phyloP scores from a whole-genome alignment of 2,329 filamentous ascomycete genomes.

The Cryphonectria japonica region DNA sequence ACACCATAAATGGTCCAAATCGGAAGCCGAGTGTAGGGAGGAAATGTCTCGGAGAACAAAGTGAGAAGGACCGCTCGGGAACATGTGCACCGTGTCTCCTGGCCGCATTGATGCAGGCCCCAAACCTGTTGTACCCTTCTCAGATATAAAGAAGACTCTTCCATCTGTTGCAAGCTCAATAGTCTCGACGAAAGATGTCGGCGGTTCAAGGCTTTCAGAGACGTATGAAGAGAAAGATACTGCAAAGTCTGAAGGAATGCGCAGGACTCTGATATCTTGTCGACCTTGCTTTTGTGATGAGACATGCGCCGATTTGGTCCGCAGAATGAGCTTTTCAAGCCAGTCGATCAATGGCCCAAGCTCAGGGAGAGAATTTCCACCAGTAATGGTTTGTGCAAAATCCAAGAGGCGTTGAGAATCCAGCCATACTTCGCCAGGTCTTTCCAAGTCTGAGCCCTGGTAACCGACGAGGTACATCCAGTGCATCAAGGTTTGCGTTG shows the following conservation, averaged over 20 bases:
- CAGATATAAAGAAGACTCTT: slow-evolving; percentile 11
- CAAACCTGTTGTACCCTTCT: not conserved
- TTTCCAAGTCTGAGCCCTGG: not conserved
- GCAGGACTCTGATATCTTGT: not conserved
- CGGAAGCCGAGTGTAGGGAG: not conserved
- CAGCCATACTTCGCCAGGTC: not conserved
- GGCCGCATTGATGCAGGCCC: slow-evolving; percentile 11
- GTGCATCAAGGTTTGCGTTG: not conserved
- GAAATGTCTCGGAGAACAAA: slow-evolving; percentile 9
- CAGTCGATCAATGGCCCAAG: not conserved
- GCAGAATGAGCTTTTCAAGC: not conserved
- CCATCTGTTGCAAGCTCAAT: slow-evolving; percentile 19
- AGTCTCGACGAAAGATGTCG: not conserved
- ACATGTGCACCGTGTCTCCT: slow-evolving; percentile 5
- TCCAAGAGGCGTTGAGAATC: not conserved
- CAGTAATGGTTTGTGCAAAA: slow-evolving; percentile 11
- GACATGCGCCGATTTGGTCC: not conserved
- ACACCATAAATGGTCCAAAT: not conserved
- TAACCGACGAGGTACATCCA: not conserved
- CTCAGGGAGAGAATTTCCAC: not conserved
- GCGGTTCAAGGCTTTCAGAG: not conserved
- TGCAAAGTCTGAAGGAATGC: not conserved
- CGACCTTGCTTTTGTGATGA: not conserved
- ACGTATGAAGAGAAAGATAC: not conserved
- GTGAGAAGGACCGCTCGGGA: not conserved